Base-by-base conservation (phyloP, 345 rosid genomes). In the Brassica carinata region DNA sequence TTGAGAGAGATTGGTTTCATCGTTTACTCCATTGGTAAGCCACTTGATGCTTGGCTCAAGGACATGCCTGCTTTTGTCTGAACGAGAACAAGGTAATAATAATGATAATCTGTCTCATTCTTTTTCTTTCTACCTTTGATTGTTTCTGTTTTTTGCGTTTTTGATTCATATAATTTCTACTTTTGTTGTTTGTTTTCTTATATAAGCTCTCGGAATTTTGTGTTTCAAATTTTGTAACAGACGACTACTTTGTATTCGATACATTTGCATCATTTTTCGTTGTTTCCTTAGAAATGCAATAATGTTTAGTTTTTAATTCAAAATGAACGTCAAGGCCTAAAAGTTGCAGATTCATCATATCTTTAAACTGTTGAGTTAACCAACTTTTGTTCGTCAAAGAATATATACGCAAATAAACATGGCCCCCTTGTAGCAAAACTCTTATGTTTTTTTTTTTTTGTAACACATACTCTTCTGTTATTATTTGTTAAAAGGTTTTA, bases 1-100 rank as follows among this genome's bases (percentile, higher is more conserved):
- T 86, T 93, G 82, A 88, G 98, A 79, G 87, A 91, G 89, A 93
- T 93, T 64, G 98, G 98, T 58, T 94, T 94, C 87, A 91, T 91
- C 3, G 98, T 94, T 15, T 94, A 90, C 84, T 81, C 84, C 68
- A 81, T 81, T 58, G 84, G 84, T 75, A 81, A 81, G 81, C 84
- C 84, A 38, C 77, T 81, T 19, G 84, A 81, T 45, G 55, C 77
- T 0, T 81, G 84, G 82, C 76, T 82, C 10, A 82, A 82, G 72
- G 85, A 82, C 85, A 77, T 82, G 85, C 85, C 85, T 72, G 85
- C 85, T 5, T 75, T 82, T 38, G 67, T 75, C 74, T 82, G 64
- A 69, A 77, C 14, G 8, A 23, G 10, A n/a, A 57, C 13, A n/a
- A 64, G 68, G 51, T 67, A 67, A 43, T 43, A n/a, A 70, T 40